phyloP scores from a whole-genome alignment of 2,329 filamentous ascomycete species.

The Fonsecaea monophora region DNA sequence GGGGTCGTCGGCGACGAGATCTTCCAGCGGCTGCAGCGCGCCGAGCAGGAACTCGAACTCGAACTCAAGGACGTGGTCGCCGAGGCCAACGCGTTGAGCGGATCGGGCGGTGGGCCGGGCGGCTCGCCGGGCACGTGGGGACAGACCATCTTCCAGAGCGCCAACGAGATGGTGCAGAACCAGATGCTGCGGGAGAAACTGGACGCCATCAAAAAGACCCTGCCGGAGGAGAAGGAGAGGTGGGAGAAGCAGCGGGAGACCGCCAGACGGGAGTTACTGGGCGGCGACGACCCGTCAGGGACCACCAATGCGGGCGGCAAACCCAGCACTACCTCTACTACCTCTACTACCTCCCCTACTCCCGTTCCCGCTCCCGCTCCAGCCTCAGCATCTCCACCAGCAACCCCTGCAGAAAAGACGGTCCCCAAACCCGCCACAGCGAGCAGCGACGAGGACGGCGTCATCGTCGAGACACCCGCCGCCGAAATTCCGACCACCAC shows the following conservation, averaged over 20 bases:
- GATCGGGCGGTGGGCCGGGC: constrained; percentile 61
- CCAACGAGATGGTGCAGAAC: constrained; percentile 94
- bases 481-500: constrained; percentile 34
- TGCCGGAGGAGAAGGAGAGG: constrained; percentile 80
- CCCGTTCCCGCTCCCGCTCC: background rate
- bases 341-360: constrained; percentile 9
- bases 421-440: constrained; percentile 45
- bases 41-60: constrained; percentile 97
- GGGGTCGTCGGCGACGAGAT: constrained; percentile 95
- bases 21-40: constrained; percentile 88
- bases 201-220: constrained; percentile 74
- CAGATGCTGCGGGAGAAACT: constrained; percentile 75
- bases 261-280: constrained; percentile 83
- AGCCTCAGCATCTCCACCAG: background rate
- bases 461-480: constrained; percentile 73
- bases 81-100: constrained; percentile 81
- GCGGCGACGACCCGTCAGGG: constrained; percentile 47
- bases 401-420: constrained; percentile 32
- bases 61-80: constrained; percentile 88
- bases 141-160: constrained; percentile 93
- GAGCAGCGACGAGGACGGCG: constrained; percentile 73
- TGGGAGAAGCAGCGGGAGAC: constrained; percentile 82
- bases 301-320: background rate
- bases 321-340: background rate
- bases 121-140: constrained; percentile 68